A percentile compares a stretch with the other conserved stretches of the same genome.
Conservation (phyloP, 2,329 filamentous ascomycete species). For the Cladorrhinum sp. region DNA sequence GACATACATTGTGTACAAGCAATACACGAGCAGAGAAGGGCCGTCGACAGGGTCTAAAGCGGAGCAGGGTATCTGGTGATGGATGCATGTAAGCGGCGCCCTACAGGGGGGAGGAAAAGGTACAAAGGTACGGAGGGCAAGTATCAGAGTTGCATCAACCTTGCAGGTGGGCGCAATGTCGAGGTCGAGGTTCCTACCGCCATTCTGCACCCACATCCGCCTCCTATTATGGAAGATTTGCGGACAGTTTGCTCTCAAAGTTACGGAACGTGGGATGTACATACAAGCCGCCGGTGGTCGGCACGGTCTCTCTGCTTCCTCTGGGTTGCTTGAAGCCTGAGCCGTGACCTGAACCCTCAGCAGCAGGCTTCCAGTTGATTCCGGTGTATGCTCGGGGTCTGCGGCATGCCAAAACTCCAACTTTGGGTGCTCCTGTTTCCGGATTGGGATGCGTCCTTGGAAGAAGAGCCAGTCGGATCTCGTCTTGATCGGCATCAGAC, state of each 20-base stretch:
- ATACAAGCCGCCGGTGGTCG: constrained; percentile 13
- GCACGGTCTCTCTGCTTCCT: constrained; percentile 5
- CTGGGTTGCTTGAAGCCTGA: constrained; percentile 17
- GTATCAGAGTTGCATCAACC: constrained; percentile 12
- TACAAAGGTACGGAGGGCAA: neutral
- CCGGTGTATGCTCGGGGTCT: neutral
- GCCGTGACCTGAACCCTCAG: neutral
- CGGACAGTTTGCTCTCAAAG: constrained; percentile 4
- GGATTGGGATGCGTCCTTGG: neutral
- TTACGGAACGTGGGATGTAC: constrained; percentile 1
- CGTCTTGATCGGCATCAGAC: neutral
- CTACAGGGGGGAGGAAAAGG: neutral
- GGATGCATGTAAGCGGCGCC: neutral
- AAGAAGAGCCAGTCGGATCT: neutral
- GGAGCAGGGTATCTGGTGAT: constrained; percentile 3
- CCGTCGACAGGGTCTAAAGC: constrained; percentile 5
- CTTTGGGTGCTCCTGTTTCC: neutral
- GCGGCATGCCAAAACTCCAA: neutral
- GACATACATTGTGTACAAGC: neutral
- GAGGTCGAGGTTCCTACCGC: constrained; percentile 17
- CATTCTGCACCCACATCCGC: constrained; percentile 19
- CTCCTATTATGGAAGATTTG: constrained; percentile 9
- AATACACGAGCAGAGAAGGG: neutral
- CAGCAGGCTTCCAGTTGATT: neutral
- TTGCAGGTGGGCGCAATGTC: constrained; percentile 10